Conservation (phyloP, 78 protist species). For the Capsaspora owczarzaki region DNA sequence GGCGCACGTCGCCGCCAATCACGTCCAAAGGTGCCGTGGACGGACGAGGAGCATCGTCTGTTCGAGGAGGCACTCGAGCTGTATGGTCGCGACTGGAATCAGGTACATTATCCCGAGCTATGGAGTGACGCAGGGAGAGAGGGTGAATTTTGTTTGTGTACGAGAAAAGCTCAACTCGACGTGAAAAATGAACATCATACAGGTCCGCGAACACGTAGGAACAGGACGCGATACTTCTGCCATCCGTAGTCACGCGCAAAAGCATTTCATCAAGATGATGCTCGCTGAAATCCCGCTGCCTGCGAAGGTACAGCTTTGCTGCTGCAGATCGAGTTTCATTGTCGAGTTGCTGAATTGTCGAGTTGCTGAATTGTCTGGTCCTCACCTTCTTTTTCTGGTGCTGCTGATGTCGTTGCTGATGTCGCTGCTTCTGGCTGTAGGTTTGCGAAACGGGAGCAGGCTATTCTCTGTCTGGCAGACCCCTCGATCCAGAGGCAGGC, state of each 20-base stretch:
- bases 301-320: background rate
- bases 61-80: constrained; percentile 29
- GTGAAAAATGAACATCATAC: too few relatives aligned
- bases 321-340: background rate
- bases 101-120: background rate
- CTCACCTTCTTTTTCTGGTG: background rate
- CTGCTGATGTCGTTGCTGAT: background rate
- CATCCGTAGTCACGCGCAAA: constrained; percentile 19
- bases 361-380: background rate
- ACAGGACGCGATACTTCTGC: background rate
- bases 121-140: background rate
- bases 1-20: background rate
- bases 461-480: constrained; percentile 27
- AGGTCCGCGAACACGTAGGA: background rate
- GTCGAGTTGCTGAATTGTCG: background rate
- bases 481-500: constrained; percentile 24
- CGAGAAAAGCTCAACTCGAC: too few relatives aligned
- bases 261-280: constrained; percentile 17
- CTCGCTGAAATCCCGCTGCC: constrained; percentile 6
- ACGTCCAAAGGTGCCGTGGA: constrained; percentile 5
- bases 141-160: too few relatives aligned
- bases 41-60: constrained; percentile 9
- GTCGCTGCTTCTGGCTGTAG: background rate
- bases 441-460: constrained; percentile 8
- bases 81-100: constrained; percentile 41